Evolutionary conservation across 2,329 filamentous ascomycete genomes (phyloP).

Genomic region (Dactylellina drechsleri): DNA sequence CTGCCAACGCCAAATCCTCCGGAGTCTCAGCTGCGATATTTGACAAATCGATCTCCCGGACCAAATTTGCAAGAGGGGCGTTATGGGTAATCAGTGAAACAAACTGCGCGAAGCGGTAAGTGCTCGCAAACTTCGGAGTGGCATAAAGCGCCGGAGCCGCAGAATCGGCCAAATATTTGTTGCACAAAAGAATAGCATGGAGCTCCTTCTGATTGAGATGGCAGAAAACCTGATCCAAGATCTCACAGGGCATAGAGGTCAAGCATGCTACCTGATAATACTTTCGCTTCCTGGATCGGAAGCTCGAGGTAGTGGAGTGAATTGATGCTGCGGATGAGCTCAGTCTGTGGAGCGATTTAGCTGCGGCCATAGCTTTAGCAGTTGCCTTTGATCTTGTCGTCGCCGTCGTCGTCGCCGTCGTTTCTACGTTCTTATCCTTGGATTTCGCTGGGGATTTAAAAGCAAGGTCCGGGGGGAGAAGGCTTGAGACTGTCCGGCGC

Average conservation of each 20-base stretch:
- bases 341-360: constrained; percentile 48
- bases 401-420: background rate
- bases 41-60: constrained; percentile 57
- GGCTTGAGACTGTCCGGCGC: constrained; percentile 49
- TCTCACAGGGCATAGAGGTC: constrained; percentile 57
- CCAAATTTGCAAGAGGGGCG: constrained; percentile 56
- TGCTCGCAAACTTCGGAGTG: constrained; percentile 57
- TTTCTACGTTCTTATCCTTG: constrained; percentile 40
- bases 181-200: constrained; percentile 56
- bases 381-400: constrained; percentile 10
- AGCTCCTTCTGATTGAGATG: constrained; percentile 57
- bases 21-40: constrained; percentile 51
- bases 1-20: constrained; percentile 57
- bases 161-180: constrained; percentile 57
- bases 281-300: constrained; percentile 57
- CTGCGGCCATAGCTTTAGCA: constrained; percentile 31
- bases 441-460: constrained; percentile 32
- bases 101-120: constrained; percentile 59
- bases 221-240: constrained; percentile 58
- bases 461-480: constrained; percentile 45
- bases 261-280: constrained; percentile 57
- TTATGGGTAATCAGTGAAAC: constrained; percentile 58
- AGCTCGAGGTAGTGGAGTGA: constrained; percentile 56
- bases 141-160: constrained; percentile 57
- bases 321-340: constrained; percentile 57